Evolutionary conservation across 345 rosid species (phyloP).

Genomic region (Citrus mangshanensis): DNA sequence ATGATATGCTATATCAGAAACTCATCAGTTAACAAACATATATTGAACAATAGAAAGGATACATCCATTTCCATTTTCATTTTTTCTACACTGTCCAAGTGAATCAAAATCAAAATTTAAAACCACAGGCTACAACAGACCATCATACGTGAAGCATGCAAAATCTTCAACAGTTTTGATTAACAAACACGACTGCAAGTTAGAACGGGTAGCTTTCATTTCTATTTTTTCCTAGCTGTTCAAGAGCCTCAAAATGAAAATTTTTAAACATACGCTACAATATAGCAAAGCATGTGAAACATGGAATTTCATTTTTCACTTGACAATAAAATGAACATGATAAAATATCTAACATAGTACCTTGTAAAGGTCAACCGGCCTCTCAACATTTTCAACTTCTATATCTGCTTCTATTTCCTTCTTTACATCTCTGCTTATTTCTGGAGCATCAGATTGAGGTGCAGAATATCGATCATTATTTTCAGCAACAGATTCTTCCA

Average conservation of each 20-base stretch:
- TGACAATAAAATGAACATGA: not conserved
- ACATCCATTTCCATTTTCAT: not conserved
- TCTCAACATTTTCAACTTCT: constrained; percentile 75
- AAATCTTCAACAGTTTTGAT: not conserved
- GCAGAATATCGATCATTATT: constrained; percentile 25
- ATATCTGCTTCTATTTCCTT: constrained; percentile 52
- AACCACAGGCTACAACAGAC: not conserved
- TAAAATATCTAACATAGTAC: constrained; percentile 30
- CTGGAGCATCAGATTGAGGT: constrained; percentile 28
- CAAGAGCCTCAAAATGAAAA: not conserved
- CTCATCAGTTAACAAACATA: not conserved
- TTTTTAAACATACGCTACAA: not conserved
- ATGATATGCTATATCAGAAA: not conserved
- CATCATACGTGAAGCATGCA: not conserved
- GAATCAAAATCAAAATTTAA: not conserved
- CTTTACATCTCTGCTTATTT: constrained; percentile 30
- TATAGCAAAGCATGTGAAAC: not conserved
- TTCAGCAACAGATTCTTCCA: constrained; percentile 36
- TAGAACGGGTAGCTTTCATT: not conserved
- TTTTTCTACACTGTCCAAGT: not conserved
- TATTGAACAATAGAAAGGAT: not conserved
- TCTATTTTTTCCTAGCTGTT: not conserved
- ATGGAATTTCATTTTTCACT: not conserved
- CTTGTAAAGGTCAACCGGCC: constrained; percentile 98
- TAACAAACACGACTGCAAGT: no score